Evolutionary conservation across 345 rosid genomes (phyloP).

Genomic region (Physaria fendleri): DNA sequence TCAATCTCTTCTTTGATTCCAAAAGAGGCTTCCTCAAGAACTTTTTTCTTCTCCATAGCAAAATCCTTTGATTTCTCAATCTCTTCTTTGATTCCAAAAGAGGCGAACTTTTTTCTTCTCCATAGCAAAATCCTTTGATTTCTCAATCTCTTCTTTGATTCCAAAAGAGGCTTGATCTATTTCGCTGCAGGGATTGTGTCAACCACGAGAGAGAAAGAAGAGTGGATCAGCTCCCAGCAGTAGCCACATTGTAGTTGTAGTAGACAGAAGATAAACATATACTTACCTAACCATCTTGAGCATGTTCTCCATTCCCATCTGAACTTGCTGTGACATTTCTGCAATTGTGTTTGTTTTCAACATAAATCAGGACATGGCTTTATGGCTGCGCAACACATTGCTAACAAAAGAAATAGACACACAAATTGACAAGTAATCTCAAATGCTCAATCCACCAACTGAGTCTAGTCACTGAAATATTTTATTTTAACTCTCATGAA

Average conservation of each 20-base stretch:
- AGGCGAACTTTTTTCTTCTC: conserved; percentile 62
- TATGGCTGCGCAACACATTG: not conserved
- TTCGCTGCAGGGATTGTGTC: conserved; percentile 46
- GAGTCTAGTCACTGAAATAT: not conserved
- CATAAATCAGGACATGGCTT: conserved; percentile 10
- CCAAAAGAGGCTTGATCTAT: conserved; percentile 66
- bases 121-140: conserved; percentile 53
- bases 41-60: conserved; percentile 62
- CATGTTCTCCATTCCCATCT: conserved; percentile 70
- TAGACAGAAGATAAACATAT: not conserved
- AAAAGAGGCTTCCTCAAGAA: conserved; percentile 55
- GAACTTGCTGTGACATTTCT: conserved; percentile 83
- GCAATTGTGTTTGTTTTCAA: conserved; percentile 16
- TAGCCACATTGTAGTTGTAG: not conserved
- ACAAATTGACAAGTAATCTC: not conserved
- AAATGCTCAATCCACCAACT: not conserved
- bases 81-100: conserved; percentile 61
- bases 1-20: conserved; percentile 68
- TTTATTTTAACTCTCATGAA: not conserved
- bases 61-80: conserved; percentile 62
- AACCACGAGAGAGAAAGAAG: not conserved
- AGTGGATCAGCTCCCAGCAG: not conserved
- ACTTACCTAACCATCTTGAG: conserved; percentile 80
- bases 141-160: conserved; percentile 67
- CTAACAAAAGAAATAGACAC: not conserved